These are phyloP conservation scores for Backusella liffmaniae DNA, from an alignment of 192 early-diverging fungal genomes.

Conservation along the genomic window DNA sequence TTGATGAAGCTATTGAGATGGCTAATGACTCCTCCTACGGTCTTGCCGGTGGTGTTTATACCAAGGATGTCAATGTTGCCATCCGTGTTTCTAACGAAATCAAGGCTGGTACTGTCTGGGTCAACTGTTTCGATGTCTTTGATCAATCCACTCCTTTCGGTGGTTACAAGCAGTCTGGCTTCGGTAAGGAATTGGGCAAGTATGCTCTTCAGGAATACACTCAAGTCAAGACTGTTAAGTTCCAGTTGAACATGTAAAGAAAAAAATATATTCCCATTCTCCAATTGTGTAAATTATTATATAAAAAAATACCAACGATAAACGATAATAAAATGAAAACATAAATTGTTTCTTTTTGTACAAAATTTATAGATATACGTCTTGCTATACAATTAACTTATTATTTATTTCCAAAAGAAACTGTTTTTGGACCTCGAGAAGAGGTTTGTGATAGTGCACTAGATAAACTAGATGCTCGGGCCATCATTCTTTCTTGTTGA, in stretches of 20 bases:
- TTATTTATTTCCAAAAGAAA: neutral
- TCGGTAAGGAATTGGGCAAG: constrained; percentile 22
- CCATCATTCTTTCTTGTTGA: constrained; percentile 33
- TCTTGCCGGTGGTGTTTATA: constrained; percentile 70
- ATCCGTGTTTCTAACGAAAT: constrained; percentile 59
- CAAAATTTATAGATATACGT: neutral
- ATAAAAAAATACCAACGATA: neutral
- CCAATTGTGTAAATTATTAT: neutral
- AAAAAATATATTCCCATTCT: neutral
- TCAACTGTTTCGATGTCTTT: constrained; percentile 75
- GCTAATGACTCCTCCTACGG: constrained; percentile 74
- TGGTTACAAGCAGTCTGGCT: constrained; percentile 63
- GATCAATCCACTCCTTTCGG: constrained; percentile 82
- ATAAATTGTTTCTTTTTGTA: constrained; percentile 2
- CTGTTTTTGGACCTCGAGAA: neutral
- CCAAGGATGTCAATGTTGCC: constrained; percentile 58
- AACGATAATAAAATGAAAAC: neutral
- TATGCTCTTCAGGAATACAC: constrained; percentile 13
- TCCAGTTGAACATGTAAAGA: neutral
- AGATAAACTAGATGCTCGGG: constrained; percentile 28
- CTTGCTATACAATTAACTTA: neutral
- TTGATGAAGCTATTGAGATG: constrained; percentile 64
- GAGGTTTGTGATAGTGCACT: constrained; percentile 10
- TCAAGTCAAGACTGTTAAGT: constrained; percentile 16
- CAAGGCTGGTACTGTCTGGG: constrained; percentile 73